Conservation (phyloP, 2,329 filamentous ascomycete species). For the Bipolaris gigantea region DNA sequence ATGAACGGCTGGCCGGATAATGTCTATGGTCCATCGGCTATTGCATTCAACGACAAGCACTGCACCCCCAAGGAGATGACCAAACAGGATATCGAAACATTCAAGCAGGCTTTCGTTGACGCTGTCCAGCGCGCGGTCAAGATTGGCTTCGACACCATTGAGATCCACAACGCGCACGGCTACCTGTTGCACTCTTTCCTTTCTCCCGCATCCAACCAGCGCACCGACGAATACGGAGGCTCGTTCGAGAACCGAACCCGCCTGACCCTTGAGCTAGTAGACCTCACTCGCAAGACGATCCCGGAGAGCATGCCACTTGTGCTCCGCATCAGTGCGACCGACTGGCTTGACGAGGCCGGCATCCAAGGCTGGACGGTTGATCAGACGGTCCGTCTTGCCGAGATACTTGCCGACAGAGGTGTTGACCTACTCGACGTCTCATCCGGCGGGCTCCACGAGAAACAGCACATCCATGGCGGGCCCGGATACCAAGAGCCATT, state of each 20-base stretch:
- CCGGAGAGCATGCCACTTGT: slow-evolving; percentile 71
- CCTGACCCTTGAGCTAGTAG: slow-evolving; percentile 67
- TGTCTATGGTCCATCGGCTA: slow-evolving; percentile 60
- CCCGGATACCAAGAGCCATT: slow-evolving; percentile 76
- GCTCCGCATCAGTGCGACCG: slow-evolving; percentile 71
- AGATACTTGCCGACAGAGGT: slow-evolving; percentile 69
- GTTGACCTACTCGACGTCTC: slow-evolving; percentile 85
- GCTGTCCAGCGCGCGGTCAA: slow-evolving; percentile 58
- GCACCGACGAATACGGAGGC: slow-evolving; percentile 69
- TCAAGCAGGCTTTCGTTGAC: slow-evolving; percentile 65
- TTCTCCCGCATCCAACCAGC: slow-evolving; percentile 68
- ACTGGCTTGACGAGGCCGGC: slow-evolving; percentile 69
- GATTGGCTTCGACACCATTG: slow-evolving; percentile 75
- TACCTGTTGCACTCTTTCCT: slow-evolving; percentile 74
- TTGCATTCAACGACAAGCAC: slow-evolving; percentile 64
- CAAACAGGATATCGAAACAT: slow-evolving; percentile 64
- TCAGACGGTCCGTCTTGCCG: slow-evolving; percentile 65
- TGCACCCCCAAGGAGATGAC: slow-evolving; percentile 69
- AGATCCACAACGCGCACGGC: slow-evolving; percentile 79
- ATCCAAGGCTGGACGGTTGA: slow-evolving; percentile 67
- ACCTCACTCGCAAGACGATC: slow-evolving; percentile 63
- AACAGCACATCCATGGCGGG: slow-evolving; percentile 62
- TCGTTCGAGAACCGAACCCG: slow-evolving; percentile 72
- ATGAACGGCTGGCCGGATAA: slow-evolving; percentile 59
- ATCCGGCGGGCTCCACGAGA: slow-evolving; percentile 69